Percentiles rank a stretch among this genome's conserved stretches.
Conservation (phyloP, 2,329 filamentous ascomycete species). For the Stylonectria norvegica region DNA sequence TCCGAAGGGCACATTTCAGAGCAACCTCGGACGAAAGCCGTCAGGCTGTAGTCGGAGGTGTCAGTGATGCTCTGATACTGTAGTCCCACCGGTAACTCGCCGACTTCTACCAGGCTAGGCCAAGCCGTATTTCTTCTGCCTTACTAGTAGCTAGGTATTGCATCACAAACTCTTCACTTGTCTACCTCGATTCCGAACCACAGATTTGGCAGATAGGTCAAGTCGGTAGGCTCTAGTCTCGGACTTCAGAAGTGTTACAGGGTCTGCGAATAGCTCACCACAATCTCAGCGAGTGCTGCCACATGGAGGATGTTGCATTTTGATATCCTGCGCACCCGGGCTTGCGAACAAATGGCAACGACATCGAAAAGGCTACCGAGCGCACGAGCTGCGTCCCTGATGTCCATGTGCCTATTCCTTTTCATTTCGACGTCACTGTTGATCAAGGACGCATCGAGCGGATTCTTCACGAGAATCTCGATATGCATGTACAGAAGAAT, state of each 20-base stretch:
- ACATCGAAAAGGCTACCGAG: background rate
- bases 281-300: slow-evolving; percentile 54
- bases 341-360: too few relatives aligned
- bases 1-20: too few relatives aligned
- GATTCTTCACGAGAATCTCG: slow-evolving; percentile 9
- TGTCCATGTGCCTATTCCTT: background rate
- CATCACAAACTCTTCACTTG: background rate
- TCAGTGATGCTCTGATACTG: too few relatives aligned
- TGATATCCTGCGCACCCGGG: slow-evolving; percentile 36
- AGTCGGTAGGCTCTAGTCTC: slow-evolving; percentile 17
- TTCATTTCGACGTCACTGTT: slow-evolving; percentile 6
- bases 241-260: slow-evolving; percentile 56
- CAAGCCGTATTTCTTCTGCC: background rate
- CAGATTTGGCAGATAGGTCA: slow-evolving; percentile 15
- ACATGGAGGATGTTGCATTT: slow-evolving; percentile 56
- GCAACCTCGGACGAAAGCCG: too few relatives aligned
- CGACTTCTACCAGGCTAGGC: background rate
- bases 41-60: too few relatives aligned
- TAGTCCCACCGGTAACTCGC: too few relatives aligned
- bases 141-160: background rate
- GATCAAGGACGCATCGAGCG: slow-evolving; percentile 13
- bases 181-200: slow-evolving; percentile 3
- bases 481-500: background rate
- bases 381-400: background rate
- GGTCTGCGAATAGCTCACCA: slow-evolving; percentile 54